phyloP scores from a whole-genome alignment of 371 early-diverging fungal genomes.

The Mortierella sp. region DNA sequence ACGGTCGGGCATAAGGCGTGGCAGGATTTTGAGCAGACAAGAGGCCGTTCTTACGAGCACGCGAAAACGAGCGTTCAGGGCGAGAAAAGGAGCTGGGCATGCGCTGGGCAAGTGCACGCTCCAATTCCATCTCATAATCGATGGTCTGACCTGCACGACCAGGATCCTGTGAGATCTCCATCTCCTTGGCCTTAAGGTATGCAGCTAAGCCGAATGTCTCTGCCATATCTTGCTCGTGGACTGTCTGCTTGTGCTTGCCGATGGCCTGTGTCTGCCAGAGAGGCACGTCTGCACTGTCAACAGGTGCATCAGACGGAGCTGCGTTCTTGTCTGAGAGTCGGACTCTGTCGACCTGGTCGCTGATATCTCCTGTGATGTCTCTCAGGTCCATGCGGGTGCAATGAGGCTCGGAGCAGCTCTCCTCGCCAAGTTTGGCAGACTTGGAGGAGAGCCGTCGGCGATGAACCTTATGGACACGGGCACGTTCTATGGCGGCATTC shows the following conservation, averaged over 20 bases:
- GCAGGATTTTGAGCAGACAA: constrained; percentile 5
- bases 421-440: neutral
- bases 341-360: constrained; percentile 35
- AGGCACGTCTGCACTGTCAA: constrained; percentile 21
- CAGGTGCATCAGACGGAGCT: neutral
- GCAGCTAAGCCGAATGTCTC: constrained; percentile 51
- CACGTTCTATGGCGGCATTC: constrained; percentile 12
- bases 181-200: constrained; percentile 44
- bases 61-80: constrained; percentile 22
- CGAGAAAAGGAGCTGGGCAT: constrained; percentile 50
- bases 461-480: constrained; percentile 28
- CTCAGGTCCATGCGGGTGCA: constrained; percentile 5
- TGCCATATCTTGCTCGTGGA: constrained; percentile 49
- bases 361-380: constrained; percentile 7
- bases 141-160: constrained; percentile 39
- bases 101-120: constrained; percentile 40
- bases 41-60: constrained; percentile 18
- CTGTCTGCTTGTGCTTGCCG: constrained; percentile 44
- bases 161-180: constrained; percentile 36
- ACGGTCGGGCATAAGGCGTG: constrained; percentile 43
- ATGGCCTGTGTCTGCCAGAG: constrained; percentile 47
- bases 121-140: constrained; percentile 50
- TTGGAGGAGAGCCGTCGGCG: constrained; percentile 19
- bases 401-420: neutral
- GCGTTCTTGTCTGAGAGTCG: constrained; percentile 15